Conservation (phyloP, 768 basidiomycete species). For the Lepiota subincarnata region DNA sequence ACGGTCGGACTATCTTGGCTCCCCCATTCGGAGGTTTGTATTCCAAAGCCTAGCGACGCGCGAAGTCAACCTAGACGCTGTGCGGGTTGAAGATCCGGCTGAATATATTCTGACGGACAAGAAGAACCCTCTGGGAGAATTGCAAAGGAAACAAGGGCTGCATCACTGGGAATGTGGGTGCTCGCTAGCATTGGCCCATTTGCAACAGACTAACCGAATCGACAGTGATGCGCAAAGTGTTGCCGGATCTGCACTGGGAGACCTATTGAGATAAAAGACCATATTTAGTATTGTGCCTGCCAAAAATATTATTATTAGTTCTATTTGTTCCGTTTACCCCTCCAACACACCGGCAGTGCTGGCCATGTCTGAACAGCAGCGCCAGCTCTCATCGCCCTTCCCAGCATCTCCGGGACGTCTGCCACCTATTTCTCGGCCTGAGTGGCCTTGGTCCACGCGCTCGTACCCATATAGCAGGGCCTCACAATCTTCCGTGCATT, state of each 20-base stretch:
- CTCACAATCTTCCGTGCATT: constrained; percentile 31
- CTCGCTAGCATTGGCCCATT: background rate
- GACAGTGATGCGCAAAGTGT: constrained; percentile 74
- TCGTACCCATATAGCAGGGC: constrained; percentile 24
- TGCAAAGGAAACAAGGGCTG: constrained; percentile 61
- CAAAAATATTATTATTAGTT: too few relatives aligned
- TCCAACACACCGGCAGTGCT: background rate
- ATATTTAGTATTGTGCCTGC: background rate
- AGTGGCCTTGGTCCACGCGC: constrained; percentile 56
- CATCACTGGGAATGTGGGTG: constrained; percentile 75
- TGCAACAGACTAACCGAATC: background rate
- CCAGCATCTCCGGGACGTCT: constrained; percentile 44
- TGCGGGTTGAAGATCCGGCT: constrained; percentile 33
- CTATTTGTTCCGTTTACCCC: too few relatives aligned
- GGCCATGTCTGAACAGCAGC: constrained; percentile 36
- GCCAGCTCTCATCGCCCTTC: constrained; percentile 31
- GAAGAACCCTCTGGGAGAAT: constrained; percentile 55
- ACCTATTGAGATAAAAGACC: constrained; percentile 46
- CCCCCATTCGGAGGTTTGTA: constrained; percentile 60
- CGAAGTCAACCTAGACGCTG: constrained; percentile 47
- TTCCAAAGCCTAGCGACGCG: constrained; percentile 45
- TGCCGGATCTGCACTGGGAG: constrained; percentile 74
- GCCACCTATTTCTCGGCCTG: constrained; percentile 48
- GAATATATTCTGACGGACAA: constrained; percentile 59
- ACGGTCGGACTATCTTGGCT: constrained; percentile 62